Base-by-base conservation (phyloP, 1,284 basidiomycete genomes). In the Boletellus deceptivus region DNA sequence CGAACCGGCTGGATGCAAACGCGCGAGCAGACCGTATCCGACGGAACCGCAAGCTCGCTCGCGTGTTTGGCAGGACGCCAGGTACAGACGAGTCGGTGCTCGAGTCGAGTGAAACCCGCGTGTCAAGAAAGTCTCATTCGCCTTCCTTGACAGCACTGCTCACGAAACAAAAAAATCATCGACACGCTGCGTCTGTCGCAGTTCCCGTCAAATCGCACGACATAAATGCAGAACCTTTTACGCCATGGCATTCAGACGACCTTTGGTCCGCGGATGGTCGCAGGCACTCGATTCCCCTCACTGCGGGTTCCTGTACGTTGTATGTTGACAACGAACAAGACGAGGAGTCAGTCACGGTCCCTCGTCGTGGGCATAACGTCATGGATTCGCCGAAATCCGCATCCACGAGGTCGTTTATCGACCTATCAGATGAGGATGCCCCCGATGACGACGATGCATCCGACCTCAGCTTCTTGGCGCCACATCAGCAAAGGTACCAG, bases 41-140 rank as follows among this genome's bases (percentile, higher is more conserved):
- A 46, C 84, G 85, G 56, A 81, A 83, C 29, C 80, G 84, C 59
- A 93, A 93, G 69, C 76, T 93, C 37, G 80, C 88, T 24, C 83
- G 86, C 59, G 69, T 93, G 17, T 83, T 93, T 45, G 91, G 91
- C 24, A 76, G 82, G 65, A 78, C 75, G 1, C 84, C 84, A 0
- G 76, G 72, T 27, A 65, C 65, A 17, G 70, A 72, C 33, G 64
- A 62, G 5, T 57, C 71, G 24, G 55, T 62, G 3, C 56, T 67
- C 11, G 72, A 74, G 8, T n/a, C 48, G 17, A 59, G 62, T 33
- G 66, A 59, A 43, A 57, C 49, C 5, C 63, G 58, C 8, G 9
- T 37, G 13, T 49, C 49, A 6, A 70, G 58, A 35, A 71, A 59
- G 44, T 47, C 55, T 41, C 55, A 60, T 39, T 42, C 68, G 24